Base-by-base conservation (phyloP, 1,284 basidiomycete genomes). In the Heterobasidion annosum region DNA sequence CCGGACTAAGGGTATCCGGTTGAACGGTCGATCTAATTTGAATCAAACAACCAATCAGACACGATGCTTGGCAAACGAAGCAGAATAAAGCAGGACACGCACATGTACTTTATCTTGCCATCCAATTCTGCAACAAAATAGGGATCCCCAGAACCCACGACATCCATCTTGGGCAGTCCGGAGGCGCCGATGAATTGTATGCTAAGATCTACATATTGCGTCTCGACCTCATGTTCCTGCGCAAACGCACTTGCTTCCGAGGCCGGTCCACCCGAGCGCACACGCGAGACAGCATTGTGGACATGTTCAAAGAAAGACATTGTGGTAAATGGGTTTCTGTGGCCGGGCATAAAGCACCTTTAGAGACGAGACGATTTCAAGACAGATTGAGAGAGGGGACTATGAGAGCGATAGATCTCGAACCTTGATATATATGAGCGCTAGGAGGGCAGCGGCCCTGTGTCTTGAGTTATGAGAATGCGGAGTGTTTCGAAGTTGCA, bases 61-160 rank as follows among this genome's bases (percentile, higher is more conserved):
- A 34, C 12, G 32, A 10, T 9, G 12, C 32, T n/a, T 48, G 18
- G 18, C 32, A 18, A n/a, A 40, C 16, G 54, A 16, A 43, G 42
- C 8, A 46, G 33, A 16, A n/a, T 10, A 25, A 5, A 25, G 25
- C 25, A 25, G 25, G 25, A 25, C n/a, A 69, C 70, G 58, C 58
- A 84, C 85, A 83, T 79, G 61, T 82, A 85, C 18, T 77, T 75
- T 25, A 88, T 68, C 52, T 72, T 71, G 56, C 76, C 69, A 63
- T 88, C 85, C 51, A 89, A 65, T 54, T 75, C 78, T 3, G 85
- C 85, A 25, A 82, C 73, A 62, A 89, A 85, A 60, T 85, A 89
- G 1, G 86, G 85, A 68, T 89, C 83, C 2, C 81, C 79, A 8
- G 73, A 68, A 8, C 84, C 86, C 1, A 84, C 74, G 10, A 88